Base-by-base conservation (phyloP, 805 yeast species). In the Metschnikowia dekortorum region DNA sequence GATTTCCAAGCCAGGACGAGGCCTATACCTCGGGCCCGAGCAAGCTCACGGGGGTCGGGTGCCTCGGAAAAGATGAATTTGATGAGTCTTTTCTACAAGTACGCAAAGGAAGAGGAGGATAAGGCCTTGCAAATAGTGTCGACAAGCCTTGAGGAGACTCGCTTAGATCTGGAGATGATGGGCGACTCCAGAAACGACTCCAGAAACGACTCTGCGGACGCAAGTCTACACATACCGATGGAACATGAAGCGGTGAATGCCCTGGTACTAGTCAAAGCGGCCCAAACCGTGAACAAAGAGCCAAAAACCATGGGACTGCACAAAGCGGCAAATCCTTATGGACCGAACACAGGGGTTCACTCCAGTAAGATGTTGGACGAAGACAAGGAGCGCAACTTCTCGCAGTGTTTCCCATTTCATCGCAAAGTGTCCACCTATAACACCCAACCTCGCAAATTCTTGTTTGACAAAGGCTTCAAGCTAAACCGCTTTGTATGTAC, bases 361-460 rank as follows among this genome's bases (percentile, higher is more conserved):
- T 33, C 6, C 11, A 33, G 13, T 18, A 42, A 42, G 38, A 22
- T 33, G 14, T 49, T 56, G 31, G 65, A 62, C 40, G 77, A 71
- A 53, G 62, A 63, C 29, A 82, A 83, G 54, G 96, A 88, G 61
- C 74, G 78, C 48, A 75, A 82, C 47, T 89, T 84, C 64, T 83
- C 84, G 6, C 85, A 83, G 59, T 88, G 92, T 58, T 90, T 89
- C 67, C 97, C 97, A 0, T 80, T 83, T 49, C 87, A 85, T 62
- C 75, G 96, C 52, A 84, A 65, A 69, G 81, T 46, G 70, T 76
- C 68, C 53, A 30, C 35, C 3, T 79, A 61, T 73, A 82, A 55
- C 69, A 82, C 66, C 65, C 89, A 47, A 75, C 87, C 52, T 74
- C 82, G 41, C 75, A 70, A 65, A 51, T 56, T 66, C 38, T 54